Conservation (phyloP, 306 rosid species). For the Gynostemma pentaphyllum region DNA sequence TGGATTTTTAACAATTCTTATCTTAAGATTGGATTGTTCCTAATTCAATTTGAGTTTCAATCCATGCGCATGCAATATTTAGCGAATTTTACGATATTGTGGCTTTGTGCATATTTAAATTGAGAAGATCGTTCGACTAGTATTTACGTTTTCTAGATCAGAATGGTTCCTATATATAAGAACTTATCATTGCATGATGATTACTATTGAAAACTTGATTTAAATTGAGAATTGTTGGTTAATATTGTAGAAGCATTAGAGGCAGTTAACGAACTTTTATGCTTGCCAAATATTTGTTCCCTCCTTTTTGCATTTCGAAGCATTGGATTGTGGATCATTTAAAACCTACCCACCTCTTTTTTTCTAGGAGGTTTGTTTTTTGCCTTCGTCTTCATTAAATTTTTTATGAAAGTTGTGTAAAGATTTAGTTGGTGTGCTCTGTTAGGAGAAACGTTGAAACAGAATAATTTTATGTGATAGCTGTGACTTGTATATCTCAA, state of each 20-base stretch:
- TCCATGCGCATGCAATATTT: slow-evolving; percentile 2
- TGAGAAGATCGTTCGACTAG: neutral
- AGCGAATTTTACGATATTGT: neutral
- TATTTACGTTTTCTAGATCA: neutral
- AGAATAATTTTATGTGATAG: neutral
- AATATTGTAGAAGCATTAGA: neutral
- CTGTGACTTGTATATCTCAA: neutral
- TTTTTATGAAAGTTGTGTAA: neutral
- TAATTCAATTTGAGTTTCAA: neutral
- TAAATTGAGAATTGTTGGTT: neutral
- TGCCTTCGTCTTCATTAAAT: neutral
- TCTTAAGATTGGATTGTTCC: neutral
- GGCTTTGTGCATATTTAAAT: neutral
- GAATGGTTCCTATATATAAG: neutral
- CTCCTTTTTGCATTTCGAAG: neutral
- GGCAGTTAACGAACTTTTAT: neutral
- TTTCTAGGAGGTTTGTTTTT: neutral
- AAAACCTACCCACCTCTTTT: too few relatives aligned
- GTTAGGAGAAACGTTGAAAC: neutral
- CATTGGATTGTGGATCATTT: neutral
- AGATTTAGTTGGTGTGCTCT: neutral
- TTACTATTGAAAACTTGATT: neutral
- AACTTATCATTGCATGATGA: neutral
- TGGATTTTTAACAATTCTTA: neutral
- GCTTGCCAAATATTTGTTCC: neutral